Evolutionary conservation across 305 asterid genomes (phyloP), one percentile per base, ranked within the genome.

Genomic region (Solanum hybrid): DNA sequence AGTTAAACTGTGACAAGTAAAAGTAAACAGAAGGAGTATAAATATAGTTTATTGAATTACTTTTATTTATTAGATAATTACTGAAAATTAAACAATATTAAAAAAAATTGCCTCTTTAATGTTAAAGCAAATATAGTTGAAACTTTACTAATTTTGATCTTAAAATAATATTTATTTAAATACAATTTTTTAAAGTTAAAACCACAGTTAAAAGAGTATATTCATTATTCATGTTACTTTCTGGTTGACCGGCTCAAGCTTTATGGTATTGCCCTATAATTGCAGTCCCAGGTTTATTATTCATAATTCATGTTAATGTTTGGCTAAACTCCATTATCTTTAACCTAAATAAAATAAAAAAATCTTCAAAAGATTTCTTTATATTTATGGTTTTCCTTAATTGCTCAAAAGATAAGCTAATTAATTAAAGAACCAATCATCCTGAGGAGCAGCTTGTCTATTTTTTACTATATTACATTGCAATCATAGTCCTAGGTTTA

Each of bases 401-500:
- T 41, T 82, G 36, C 87, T 82, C 37, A 41, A 41, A 83, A 24
- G 75, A 45, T 70, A 83, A 83, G 75, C 11, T 27, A 83, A 51
- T n/a, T 83, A 41, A 29, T 13, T 83, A 27, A 29, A 27, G 39
- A 83, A 17, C 72, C 87, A 82, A 83, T 84, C 88, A 84, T 5
- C 27, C 17, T 24, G 17, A 20, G 76, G 41, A 31, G 10, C 88
- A 83, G 20, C 76, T 84, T 51, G 75, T 51, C 87, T 83, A 15
- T 41, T 41, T 27, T 83, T 12, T 32, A 32, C 5, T 27, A 27
- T 51, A 17, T 83, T 45, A 29, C 41, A 51, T 10, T 45, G 88
- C 76, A 51, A 32, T 84, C 88, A 51, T 84, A 31, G 39, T 84
- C 88, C 76, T 45, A 84, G 88, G 88, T 84, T 84, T 31, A 29